Evolutionary conservation across 2,329 filamentous ascomycete genomes (phyloP).

Genomic region (Nemania serpens): DNA sequence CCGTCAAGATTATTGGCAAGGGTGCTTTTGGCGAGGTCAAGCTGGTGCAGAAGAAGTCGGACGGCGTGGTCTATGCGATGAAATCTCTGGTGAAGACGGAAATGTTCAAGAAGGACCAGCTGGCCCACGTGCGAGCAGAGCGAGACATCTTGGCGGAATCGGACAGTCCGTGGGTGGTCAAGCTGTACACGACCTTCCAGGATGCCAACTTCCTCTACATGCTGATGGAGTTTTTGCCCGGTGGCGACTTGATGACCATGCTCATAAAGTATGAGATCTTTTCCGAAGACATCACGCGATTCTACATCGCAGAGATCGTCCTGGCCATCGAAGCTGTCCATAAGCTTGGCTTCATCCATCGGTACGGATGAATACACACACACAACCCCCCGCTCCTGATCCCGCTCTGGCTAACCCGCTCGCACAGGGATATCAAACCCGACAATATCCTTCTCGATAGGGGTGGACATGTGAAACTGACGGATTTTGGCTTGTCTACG

Average conservation of each 20-base stretch:
- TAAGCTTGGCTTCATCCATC: conserved; percentile 96
- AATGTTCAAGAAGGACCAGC: conserved; percentile 99
- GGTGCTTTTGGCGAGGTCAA: conserved; percentile 98
- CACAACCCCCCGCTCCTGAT: not conserved
- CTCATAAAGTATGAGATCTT: conserved; percentile 99
- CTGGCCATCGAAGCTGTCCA: conserved; percentile 98
- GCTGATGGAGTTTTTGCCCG: conserved; percentile 98
- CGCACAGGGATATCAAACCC: conserved; percentile 86
- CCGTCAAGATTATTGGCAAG: conserved; percentile 98
- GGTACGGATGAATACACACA: conserved; percentile 65
- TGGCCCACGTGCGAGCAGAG: conserved; percentile 96
- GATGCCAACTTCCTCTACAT: conserved; percentile 96
- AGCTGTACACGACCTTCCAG: conserved; percentile 97
- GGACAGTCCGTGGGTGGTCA: conserved; percentile 99
- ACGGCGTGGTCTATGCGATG: conserved; percentile 96
- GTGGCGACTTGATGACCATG: conserved; percentile 99
- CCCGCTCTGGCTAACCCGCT: conserved; percentile 56
- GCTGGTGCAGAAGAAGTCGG: conserved; percentile 92
- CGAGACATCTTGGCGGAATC: conserved; percentile 97
- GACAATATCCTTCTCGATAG: conserved; percentile 97
- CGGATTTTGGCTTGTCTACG: conserved; percentile 96
- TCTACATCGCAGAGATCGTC: conserved; percentile 98
- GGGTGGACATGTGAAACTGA: conserved; percentile 96
- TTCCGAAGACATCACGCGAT: conserved; percentile 96
- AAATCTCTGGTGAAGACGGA: conserved; percentile 98